These are phyloP conservation scores for Fremontodendron californicum DNA, from an alignment of 345 rosid species.

Conservation along the genomic window DNA sequence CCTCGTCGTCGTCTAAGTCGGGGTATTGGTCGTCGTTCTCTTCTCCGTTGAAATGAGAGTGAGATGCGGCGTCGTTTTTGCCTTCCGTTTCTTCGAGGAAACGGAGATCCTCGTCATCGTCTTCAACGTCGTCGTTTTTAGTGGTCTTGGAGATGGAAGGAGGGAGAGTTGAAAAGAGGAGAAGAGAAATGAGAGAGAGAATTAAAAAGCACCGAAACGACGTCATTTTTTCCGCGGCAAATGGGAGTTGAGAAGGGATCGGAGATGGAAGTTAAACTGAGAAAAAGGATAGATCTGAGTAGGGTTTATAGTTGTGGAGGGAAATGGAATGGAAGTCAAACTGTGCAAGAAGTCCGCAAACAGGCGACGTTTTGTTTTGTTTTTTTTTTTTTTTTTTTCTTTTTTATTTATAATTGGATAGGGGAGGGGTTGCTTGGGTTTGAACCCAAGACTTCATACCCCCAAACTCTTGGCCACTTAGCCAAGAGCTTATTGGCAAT, in stretches of 20 bases:
- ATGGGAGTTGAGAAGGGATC: slow-evolving; percentile 15
- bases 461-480: too few relatives aligned
- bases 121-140: slow-evolving; percentile 20
- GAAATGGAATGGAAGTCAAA: background rate
- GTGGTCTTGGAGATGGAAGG: slow-evolving; percentile 36
- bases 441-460: too few relatives aligned
- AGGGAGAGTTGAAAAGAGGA: slow-evolving; percentile 46
- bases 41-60: slow-evolving; percentile 20
- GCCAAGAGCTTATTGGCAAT: too few relatives aligned
- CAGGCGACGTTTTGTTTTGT: too few relatives aligned
- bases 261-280: background rate
- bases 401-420: too few relatives aligned
- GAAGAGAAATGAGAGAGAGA: slow-evolving; percentile 44
- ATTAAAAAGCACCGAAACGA: slow-evolving; percentile 42
- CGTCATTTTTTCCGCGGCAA: slow-evolving; percentile 20
- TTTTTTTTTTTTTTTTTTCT: too few relatives aligned
- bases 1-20: slow-evolving; percentile 41
- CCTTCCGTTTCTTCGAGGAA: slow-evolving; percentile 64
- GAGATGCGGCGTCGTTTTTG: slow-evolving; percentile 22
- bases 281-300: background rate
- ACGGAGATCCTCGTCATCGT: slow-evolving; percentile 75
- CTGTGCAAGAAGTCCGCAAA: too few relatives aligned
- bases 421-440: too few relatives aligned
- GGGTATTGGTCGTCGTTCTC: slow-evolving; percentile 33
- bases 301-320: slow-evolving; percentile 14